A percentile compares a stretch with the other conserved stretches of the same genome.
These are phyloP conservation scores for Ambrosiella xylebori DNA, from an alignment of 2,329 filamentous ascomycete genomes.

Conservation along the genomic window DNA sequence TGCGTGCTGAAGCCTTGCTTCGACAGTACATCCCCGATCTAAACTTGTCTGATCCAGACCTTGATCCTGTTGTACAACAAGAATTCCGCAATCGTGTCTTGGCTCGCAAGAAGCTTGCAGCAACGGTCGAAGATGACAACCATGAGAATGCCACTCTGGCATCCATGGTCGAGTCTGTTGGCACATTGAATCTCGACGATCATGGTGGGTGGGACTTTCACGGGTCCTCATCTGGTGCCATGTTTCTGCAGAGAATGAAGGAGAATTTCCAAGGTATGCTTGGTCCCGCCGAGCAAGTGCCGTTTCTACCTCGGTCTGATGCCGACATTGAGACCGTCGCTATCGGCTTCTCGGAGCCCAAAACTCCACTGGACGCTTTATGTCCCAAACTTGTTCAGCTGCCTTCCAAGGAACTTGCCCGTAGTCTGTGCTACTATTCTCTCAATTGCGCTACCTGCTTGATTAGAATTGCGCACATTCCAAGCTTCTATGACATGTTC, in stretches of 20 bases:
- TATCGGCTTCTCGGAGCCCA: constrained; percentile 52
- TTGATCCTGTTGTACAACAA: constrained; percentile 61
- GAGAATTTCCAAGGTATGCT: constrained; percentile 71
- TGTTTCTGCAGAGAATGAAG: constrained; percentile 73
- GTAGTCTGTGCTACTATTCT: constrained; percentile 35
- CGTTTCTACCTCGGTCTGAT: constrained; percentile 38
- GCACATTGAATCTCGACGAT: constrained; percentile 80
- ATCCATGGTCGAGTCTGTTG: constrained; percentile 89
- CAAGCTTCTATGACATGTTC: constrained; percentile 61
- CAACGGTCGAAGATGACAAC: constrained; percentile 20
- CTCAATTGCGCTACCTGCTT: constrained; percentile 40
- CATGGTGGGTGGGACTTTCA: constrained; percentile 89
- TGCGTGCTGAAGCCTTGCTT: constrained; percentile 66
- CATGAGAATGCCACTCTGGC: constrained; percentile 59
- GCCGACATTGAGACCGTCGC: constrained; percentile 33
- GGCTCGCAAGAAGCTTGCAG: constrained; percentile 24
- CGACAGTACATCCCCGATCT: constrained; percentile 68
- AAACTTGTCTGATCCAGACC: constrained; percentile 66
- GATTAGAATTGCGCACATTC: constrained; percentile 59
- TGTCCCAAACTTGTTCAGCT: constrained; percentile 42
- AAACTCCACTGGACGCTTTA: constrained; percentile 22
- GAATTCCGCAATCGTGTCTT: constrained; percentile 42
- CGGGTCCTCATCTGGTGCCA: constrained; percentile 77
- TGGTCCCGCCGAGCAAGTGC: constrained; percentile 41
- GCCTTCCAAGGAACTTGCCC: constrained; percentile 43